Conservation (phyloP, 1,139 yeast genomes). For the Taphrina deformans region DNA sequence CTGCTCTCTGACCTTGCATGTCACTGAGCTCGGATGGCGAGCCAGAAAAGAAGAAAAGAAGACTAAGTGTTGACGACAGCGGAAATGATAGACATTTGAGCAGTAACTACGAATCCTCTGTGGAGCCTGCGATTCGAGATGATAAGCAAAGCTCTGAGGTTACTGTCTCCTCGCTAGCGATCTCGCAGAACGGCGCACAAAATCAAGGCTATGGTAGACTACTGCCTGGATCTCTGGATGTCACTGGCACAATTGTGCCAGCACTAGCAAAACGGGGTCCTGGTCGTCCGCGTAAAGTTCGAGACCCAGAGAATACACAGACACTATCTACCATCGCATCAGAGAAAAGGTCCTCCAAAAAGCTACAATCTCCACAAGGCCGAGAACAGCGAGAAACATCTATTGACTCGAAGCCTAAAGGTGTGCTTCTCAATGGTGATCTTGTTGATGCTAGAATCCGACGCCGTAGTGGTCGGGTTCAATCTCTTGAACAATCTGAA, state of each 20-base stretch:
- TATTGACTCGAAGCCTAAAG: not conserved
- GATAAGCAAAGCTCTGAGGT: too few species aligned
- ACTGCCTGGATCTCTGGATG: too few species aligned
- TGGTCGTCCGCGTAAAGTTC: not conserved
- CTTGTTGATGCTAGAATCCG: not conserved
- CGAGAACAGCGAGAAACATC: not conserved
- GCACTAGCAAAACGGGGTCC: not conserved
- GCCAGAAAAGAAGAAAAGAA: not conserved
- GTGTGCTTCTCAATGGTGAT: not conserved
- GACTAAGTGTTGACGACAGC: not conserved
- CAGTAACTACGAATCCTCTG: not conserved
- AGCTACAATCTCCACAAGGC: not conserved
- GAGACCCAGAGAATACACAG: not conserved
- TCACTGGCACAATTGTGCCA: not conserved
- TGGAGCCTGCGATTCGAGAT: too few species aligned
- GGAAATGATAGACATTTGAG: not conserved
- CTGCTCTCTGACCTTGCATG: not conserved
- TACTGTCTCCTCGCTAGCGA: too few species aligned
- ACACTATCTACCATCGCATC: not conserved
- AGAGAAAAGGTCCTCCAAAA: not conserved
- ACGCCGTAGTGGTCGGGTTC: not conserved
- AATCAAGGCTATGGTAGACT: too few species aligned
- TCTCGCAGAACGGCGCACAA: not conserved
- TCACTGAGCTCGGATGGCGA: conserved; percentile 5
- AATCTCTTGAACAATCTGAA: not conserved